These are phyloP conservation scores for Geotrichum candidum DNA, from an alignment of 1,139 yeast genomes.

Conservation along the genomic window DNA sequence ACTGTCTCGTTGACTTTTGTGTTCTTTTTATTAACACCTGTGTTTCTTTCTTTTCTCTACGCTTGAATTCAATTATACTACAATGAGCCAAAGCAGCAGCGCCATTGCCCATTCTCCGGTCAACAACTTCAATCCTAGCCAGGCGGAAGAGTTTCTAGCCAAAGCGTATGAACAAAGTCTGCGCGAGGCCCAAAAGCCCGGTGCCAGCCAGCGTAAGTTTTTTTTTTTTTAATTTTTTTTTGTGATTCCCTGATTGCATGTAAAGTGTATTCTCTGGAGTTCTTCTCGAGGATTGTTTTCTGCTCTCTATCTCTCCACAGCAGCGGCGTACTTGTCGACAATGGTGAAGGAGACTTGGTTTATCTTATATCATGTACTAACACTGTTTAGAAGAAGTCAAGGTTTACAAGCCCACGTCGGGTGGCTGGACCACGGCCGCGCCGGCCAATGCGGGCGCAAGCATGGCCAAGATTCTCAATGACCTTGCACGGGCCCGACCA, in stretches of 20 bases:
- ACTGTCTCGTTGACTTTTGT: too few relatives aligned
- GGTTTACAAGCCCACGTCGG: slow-evolving; percentile 9
- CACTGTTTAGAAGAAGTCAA: background rate
- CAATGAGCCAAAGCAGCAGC: background rate
- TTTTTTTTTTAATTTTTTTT: background rate
- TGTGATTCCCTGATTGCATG: too few relatives aligned
- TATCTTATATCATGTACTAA: background rate
- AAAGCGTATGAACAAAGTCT: slow-evolving; percentile 1
- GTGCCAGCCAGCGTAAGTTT: background rate
- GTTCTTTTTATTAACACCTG: too few relatives aligned
- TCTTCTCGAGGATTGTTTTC: too few relatives aligned
- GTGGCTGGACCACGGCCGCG: slow-evolving; percentile 7
- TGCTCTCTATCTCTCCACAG: too few relatives aligned
- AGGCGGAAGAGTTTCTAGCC: slow-evolving; percentile 1
- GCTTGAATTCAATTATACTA: background rate
- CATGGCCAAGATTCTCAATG: background rate
- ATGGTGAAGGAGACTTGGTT: background rate
- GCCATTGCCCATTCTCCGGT: slow-evolving; percentile 30
- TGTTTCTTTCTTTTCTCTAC: too few relatives aligned
- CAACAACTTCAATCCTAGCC: slow-evolving; percentile 3
- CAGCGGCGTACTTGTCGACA: background rate
- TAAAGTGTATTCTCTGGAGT: too few relatives aligned
- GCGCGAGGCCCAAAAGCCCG: slow-evolving; percentile 1
- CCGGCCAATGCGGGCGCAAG: background rate
- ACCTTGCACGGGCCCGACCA: background rate